Percentiles rank a stretch among this genome's conserved stretches.
Evolutionary conservation across 148 eudicot species (phyloP).

Genomic region (Persicaria tinctoria): DNA sequence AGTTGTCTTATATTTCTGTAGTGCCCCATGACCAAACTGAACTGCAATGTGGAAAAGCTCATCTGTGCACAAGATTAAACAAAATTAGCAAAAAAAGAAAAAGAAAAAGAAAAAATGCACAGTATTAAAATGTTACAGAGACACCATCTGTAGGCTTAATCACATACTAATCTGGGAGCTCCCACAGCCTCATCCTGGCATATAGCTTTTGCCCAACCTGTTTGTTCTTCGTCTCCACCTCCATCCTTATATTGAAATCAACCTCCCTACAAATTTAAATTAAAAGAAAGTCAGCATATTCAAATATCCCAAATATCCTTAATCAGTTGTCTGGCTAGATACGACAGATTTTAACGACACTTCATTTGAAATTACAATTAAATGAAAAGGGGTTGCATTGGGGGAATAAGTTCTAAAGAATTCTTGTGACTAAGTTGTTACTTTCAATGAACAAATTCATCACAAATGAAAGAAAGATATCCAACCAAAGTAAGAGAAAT

Average conservation of each 20-base stretch:
- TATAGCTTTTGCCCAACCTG: conserved; percentile 54
- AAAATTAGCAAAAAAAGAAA: neutral
- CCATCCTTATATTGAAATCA: conserved; percentile 33
- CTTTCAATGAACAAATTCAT: too few relatives aligned
- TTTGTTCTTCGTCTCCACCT: conserved; percentile 22
- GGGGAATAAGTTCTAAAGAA: neutral
- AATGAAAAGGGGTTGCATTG: too few relatives aligned
- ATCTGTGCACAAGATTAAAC: conserved; percentile 29
- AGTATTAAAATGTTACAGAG: conserved; percentile 27
- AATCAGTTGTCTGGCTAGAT: neutral
- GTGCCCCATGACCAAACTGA: conserved; percentile 5
- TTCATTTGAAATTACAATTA: neutral
- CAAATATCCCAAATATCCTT: too few relatives aligned
- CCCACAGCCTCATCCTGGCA: conserved; percentile 86
- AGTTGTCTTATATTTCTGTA: too few relatives aligned
- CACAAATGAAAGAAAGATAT: too few relatives aligned
- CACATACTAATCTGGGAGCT: conserved; percentile 72
- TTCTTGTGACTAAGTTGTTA: too few relatives aligned
- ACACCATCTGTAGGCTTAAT: conserved; percentile 86
- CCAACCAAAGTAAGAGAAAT: too few relatives aligned
- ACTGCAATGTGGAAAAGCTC: conserved; percentile 60
- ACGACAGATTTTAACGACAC: neutral
- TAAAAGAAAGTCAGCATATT: conserved; percentile 6
- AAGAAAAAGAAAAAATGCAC: too few relatives aligned
- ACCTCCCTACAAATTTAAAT: conserved; percentile 17